Base-by-base conservation (phyloP, 495 filamentous ascomycete species). In the Neurospora sp. region DNA sequence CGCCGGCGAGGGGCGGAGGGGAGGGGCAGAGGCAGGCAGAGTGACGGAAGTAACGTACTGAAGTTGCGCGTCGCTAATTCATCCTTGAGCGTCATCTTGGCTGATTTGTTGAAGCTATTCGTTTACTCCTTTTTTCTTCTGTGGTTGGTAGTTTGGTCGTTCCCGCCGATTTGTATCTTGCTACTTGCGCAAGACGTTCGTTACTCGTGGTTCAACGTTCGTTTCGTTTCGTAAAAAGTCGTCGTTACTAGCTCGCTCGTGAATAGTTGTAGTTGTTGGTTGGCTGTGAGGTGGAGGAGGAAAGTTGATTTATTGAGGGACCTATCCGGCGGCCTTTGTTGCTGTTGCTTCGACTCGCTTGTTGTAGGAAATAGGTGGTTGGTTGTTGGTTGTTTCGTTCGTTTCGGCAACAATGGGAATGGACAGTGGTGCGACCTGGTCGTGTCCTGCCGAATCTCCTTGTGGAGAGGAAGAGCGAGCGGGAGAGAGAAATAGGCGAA, bases 41-140 rank as follows among this genome's bases (percentile, higher is more conserved):
- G 40, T 40, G 40, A 40, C 40, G 10, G 40, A 12, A 12, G 12
- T 12, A 40, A 40, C 40, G 40, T 40, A 98, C 96, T 98, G 88
- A 98, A 99, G 86, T 99, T 99, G 82, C 96, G 88, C 76, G 93
- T 93, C 80, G 89, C 91, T 79, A 99, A 94, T 87, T 98, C 96
- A 81, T 89, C 86, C 77, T 83, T 85, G 77, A 87, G 80, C 79
- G 84, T 82, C 85, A 86, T 86, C 72, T 82, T 85, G 82, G 68
- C 73, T 72, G 68, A 75, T 31, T 74, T 53, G 9, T 16, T 9
- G 14, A 61, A 71, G 59, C 70, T 59, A 59, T 40, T 61, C 35
- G 40, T 31, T 59, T 31, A 31, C 44, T 71, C 69, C 40, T 38
- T 69, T 71, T 41, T 61, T 59, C 10, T 71, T 71, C 12, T 41